phyloP scores from a whole-genome alignment of 495 filamentous ascomycete genomes.

The Aspergillus cavernicola region DNA sequence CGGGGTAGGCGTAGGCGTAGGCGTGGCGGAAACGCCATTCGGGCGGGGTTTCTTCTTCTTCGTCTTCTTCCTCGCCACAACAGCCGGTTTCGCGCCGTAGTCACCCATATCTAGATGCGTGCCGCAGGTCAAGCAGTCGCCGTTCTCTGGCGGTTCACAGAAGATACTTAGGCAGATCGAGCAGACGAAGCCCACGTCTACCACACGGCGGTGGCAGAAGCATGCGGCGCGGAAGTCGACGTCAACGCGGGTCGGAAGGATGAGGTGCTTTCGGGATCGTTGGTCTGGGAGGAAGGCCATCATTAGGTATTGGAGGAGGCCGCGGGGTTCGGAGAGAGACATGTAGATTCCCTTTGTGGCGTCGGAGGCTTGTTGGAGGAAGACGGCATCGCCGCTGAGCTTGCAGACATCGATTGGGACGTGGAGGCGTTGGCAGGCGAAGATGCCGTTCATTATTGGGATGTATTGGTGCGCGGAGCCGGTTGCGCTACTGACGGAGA shows the following conservation, averaged over 20 bases:
- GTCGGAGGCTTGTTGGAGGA: conserved; percentile 90
- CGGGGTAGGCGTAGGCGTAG: conserved; percentile 42
- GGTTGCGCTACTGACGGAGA: conserved; percentile 77
- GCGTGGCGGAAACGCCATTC: conserved; percentile 40
- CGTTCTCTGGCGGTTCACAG: conserved; percentile 60
- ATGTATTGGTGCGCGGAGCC: conserved; percentile 90
- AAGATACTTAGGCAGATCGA: conserved; percentile 91
- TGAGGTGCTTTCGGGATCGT: conserved; percentile 57
- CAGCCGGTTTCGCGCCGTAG: conserved; percentile 69
- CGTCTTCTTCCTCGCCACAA: conserved; percentile 65
- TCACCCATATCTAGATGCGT: conserved; percentile 73
- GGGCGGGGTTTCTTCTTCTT: conserved; percentile 62
- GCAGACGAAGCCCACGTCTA: conserved; percentile 93
- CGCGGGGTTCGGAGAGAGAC: conserved; percentile 58
- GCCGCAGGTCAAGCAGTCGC: conserved; percentile 85
- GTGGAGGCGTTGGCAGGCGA: conserved; percentile 77
- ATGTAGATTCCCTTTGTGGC: conserved; percentile 88
- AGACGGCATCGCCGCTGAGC: conserved; percentile 80
- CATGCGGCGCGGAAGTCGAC: conserved; percentile 97
- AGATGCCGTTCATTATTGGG: conserved; percentile 95
- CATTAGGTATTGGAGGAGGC: conserved; percentile 88
- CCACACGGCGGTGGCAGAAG: conserved; percentile 89
- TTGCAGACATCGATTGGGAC: conserved; percentile 91
- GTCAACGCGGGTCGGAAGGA: conserved; percentile 74
- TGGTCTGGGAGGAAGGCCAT: conserved; percentile 86